Percentiles rank a stretch among this genome's conserved stretches.
Conservation (phyloP, 1,139 yeast species). For the Scheffersomyces parashehatae region DNA sequence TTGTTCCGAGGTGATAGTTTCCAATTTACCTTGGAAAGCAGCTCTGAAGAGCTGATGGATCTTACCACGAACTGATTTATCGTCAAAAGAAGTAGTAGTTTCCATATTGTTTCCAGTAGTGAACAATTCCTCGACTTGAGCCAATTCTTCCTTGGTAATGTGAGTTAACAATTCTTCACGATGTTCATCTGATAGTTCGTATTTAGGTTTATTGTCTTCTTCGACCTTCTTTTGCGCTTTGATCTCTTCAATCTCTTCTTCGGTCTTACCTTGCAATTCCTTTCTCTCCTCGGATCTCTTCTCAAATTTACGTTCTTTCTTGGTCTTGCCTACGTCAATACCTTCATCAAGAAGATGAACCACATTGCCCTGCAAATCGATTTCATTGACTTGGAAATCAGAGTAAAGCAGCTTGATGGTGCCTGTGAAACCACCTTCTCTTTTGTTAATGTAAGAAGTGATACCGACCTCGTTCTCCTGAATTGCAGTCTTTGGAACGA, state of each 20-base stretch:
- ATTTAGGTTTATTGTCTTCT: constrained; percentile 32
- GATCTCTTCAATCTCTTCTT: constrained; percentile 35
- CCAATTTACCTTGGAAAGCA: constrained; percentile 73
- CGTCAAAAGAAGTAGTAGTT: constrained; percentile 58
- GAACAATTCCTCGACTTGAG: constrained; percentile 55
- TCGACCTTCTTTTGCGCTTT: constrained; percentile 28
- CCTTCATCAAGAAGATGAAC: constrained; percentile 79
- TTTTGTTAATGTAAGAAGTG: constrained; percentile 55
- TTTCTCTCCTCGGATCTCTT: constrained; percentile 41
- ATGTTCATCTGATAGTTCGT: constrained; percentile 47
- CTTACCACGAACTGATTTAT: constrained; percentile 70
- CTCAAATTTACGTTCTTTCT: constrained; percentile 52
- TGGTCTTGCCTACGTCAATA: constrained; percentile 50
- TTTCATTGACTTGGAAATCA: constrained; percentile 94
- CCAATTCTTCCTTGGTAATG: constrained; percentile 62
- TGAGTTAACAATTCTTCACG: constrained; percentile 47
- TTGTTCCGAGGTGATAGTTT: constrained; percentile 71
- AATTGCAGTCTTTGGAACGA: constrained; percentile 22
- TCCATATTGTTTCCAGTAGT: constrained; percentile 59
- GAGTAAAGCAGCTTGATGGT: constrained; percentile 84
- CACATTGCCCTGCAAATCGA: constrained; percentile 65
- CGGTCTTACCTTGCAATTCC: constrained; percentile 35
- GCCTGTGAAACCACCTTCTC: constrained; percentile 69
- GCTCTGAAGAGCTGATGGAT: constrained; percentile 76
- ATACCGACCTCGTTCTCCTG: constrained; percentile 84